A percentile compares a stretch with the other conserved stretches of the same genome.
Evolutionary conservation across 306 rosid genomes (phyloP).

Genomic region (Inga leiocalycina): DNA sequence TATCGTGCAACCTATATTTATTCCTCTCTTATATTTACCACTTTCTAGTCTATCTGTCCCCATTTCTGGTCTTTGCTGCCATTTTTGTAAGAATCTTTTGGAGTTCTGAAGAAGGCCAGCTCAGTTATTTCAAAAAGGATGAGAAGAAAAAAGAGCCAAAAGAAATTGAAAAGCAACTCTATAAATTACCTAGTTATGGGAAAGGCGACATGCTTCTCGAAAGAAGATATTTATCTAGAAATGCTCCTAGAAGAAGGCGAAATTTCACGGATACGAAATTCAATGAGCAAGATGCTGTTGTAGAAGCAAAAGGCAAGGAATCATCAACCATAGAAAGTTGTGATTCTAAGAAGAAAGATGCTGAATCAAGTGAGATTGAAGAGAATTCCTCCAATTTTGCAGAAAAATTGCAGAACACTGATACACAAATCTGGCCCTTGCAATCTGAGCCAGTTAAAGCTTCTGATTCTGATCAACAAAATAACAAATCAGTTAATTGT

Average conservation of each 20-base stretch:
- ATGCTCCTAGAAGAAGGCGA: constrained; percentile 56
- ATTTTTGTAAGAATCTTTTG: constrained; percentile 62
- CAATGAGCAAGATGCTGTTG: constrained; percentile 36
- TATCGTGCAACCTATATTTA: constrained; percentile 42
- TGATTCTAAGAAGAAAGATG: constrained; percentile 25
- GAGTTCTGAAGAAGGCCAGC: constrained; percentile 66
- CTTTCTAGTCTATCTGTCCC: constrained; percentile 57
- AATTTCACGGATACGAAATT: constrained; percentile 45
- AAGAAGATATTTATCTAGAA: constrained; percentile 41
- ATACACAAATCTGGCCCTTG: constrained; percentile 6
- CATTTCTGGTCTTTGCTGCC: constrained; percentile 59
- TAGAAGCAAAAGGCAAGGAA: constrained; percentile 33
- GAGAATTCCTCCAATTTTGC: constrained; percentile 33
- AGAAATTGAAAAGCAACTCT: constrained; percentile 12
- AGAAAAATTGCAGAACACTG: constrained; percentile 14
- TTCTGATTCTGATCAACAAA: constrained; percentile 14
- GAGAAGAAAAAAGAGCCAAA: constrained; percentile 28
- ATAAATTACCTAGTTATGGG: constrained; percentile 7
- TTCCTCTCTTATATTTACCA: constrained; percentile 52
- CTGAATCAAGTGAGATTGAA: constrained; percentile 20
- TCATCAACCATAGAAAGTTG: constrained; percentile 23
- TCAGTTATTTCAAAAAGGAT: constrained; percentile 33
- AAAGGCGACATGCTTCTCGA: constrained; percentile 15
- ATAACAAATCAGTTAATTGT: background rate
- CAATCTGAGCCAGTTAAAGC: constrained; percentile 37